Conservation (phyloP, 2,329 filamentous ascomycete genomes). For the Epicoccum nigrum region DNA sequence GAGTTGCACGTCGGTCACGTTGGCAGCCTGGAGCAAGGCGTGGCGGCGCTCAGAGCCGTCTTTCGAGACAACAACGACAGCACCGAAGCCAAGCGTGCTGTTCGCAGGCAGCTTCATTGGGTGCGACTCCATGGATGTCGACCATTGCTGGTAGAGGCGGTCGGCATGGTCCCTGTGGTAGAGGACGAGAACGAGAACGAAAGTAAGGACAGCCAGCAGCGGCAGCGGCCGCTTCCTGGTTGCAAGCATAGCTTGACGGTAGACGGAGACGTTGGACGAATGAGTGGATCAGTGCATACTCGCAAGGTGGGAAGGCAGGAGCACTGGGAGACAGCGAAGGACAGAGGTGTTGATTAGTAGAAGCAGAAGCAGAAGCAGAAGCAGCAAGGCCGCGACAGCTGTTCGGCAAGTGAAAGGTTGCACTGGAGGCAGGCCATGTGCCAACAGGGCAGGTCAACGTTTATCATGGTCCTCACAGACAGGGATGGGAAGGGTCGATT, state of each 20-base stretch:
- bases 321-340: constrained; percentile 7
- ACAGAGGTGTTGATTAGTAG: too few species aligned
- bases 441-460: constrained; percentile 14
- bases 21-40: constrained; percentile 49
- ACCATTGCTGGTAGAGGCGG: constrained; percentile 39
- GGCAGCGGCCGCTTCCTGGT: constrained; percentile 40
- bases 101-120: constrained; percentile 41
- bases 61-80: constrained; percentile 51
- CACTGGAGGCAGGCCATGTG: constrained; percentile 2
- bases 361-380: not conserved
- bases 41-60: constrained; percentile 48
- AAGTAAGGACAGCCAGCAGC: constrained; percentile 34
- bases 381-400: constrained; percentile 7
- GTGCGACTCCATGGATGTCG: constrained; percentile 31
- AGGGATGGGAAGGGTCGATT: constrained; percentile 21
- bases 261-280: constrained; percentile 15
- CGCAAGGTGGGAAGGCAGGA: constrained; percentile 6
- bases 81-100: constrained; percentile 50
- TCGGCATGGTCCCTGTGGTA: constrained; percentile 36
- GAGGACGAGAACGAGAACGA: constrained; percentile 37
- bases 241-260: constrained; percentile 37
- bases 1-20: constrained; percentile 51
- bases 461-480: constrained; percentile 19
- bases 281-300: constrained; percentile 32
- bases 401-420: not conserved